A percentile compares a stretch with the other conserved stretches of the same genome.
Evolutionary conservation across 495 filamentous ascomycete species (phyloP).

Genomic region (Sordaria brevicollis): DNA sequence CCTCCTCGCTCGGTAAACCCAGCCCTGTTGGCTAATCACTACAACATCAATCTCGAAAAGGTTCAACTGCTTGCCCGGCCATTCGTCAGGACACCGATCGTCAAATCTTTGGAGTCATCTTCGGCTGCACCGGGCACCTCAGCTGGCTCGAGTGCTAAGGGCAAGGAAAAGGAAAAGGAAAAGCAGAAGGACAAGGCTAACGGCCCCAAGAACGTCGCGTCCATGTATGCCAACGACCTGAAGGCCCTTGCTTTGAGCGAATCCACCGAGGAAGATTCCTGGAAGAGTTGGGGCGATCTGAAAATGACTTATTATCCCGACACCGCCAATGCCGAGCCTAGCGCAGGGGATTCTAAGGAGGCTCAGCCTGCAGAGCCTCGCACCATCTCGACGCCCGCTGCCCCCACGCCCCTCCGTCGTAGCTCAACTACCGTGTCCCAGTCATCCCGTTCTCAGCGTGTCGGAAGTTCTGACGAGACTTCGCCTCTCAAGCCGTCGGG

Average conservation of each 20-base stretch:
- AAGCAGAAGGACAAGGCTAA: constrained; percentile 66
- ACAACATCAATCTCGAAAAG: constrained; percentile 87
- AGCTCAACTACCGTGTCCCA: constrained; percentile 30
- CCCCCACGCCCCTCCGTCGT: constrained; percentile 37
- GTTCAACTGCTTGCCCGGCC: constrained; percentile 73
- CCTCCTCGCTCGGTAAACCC: constrained; percentile 53
- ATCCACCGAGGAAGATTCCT: constrained; percentile 29
- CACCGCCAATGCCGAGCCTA: constrained; percentile 5
- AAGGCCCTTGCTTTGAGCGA: constrained; percentile 49
- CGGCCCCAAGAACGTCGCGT: constrained; percentile 31
- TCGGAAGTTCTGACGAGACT: constrained; percentile 24
- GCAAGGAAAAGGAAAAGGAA: not conserved
- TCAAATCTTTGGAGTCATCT: constrained; percentile 6
- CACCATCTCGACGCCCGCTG: constrained; percentile 21
- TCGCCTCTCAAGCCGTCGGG: constrained; percentile 20
- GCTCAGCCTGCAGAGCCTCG: constrained; percentile 3
- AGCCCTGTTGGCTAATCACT: constrained; percentile 71
- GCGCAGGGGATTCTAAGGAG: not conserved
- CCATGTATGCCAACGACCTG: constrained; percentile 68
- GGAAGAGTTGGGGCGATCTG: constrained; percentile 41
- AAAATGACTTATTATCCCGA: constrained; percentile 38
- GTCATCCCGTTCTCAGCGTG: constrained; percentile 25
- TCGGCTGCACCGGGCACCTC: constrained; percentile 16
- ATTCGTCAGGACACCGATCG: constrained; percentile 57
- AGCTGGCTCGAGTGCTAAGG: constrained; percentile 7